Evolutionary conservation across 805 yeast species (phyloP), one percentile per base, ranked within the genome.

Genomic region (Barnettozyma sp.): DNA sequence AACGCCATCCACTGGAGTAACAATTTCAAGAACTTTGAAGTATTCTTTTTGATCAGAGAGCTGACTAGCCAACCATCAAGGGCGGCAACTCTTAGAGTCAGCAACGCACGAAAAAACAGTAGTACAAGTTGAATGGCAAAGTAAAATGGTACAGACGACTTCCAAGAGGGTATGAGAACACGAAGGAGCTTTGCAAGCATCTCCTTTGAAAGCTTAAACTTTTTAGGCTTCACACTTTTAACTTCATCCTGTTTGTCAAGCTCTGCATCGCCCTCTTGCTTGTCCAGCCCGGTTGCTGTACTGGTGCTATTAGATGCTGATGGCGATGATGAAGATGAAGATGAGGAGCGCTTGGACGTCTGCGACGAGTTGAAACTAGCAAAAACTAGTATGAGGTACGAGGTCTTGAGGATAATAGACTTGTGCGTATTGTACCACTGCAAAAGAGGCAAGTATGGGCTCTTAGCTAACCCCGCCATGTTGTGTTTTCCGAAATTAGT

Each of bases 61-160:
- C 95, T 84, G 5, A 88, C 95, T 36, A 88, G 63, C 51, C 68
- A 66, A 45, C 97, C 97, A 57, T 88, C 97, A 39, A 88, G 65
- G 10, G 80, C 73, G 6, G 97, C 96, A 12, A 87, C 88, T 50
- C 78, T 78, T 31, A 88, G 67, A 3, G 95, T 80, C 19, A 88
- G 60, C 17, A 78, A 56, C 0, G 95, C 90, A 44, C 95, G 69
- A 5, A 71, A 44, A 4, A 82, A 68, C 30, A 88, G 64, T 18
- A 85, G 63, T 0, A 65, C n/a, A 5, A 53, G 17, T 30, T 52
- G 56, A 2, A 46, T 12, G 1, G 34, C 30, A 22, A 49, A 52
- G 26, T 50, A 52, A 7, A 48, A 21, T 7, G 53, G 44, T 7
- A 52, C 56, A 1, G 41, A 22, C 2, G 56, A 52, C 17, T 36